A percentile compares a stretch with the other conserved stretches of the same genome.
Conservation (phyloP, 2,329 filamentous ascomycete species). For the Monilinia laxa region DNA sequence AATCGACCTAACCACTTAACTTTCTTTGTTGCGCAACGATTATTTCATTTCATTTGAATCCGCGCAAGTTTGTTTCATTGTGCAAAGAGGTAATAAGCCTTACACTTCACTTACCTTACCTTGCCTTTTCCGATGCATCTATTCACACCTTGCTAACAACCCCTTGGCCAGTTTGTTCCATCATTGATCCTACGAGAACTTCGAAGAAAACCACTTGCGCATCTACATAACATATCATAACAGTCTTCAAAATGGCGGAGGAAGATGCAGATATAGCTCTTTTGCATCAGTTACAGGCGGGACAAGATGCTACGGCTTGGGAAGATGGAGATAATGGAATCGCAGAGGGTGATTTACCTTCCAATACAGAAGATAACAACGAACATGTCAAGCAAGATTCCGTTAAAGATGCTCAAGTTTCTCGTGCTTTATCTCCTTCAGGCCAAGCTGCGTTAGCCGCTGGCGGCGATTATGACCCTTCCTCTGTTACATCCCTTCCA, state of each 20-base stretch:
- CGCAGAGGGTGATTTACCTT: constrained; percentile 38
- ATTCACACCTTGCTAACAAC: background rate
- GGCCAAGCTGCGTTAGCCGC: constrained; percentile 37
- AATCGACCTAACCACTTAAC: background rate
- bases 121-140: background rate
- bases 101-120: background rate
- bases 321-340: constrained; percentile 36
- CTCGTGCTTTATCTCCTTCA: constrained; percentile 42
- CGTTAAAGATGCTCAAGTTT: constrained; percentile 42
- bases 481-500: constrained; percentile 38
- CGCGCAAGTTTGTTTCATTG: constrained; percentile 8
- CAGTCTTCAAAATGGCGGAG: constrained; percentile 38
- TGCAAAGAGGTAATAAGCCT: background rate
- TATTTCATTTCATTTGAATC: background rate
- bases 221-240: constrained; percentile 14
- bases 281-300: constrained; percentile 41
- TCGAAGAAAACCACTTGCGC: background rate
- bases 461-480: constrained; percentile 40
- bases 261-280: constrained; percentile 43
- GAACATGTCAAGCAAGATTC: constrained; percentile 41
- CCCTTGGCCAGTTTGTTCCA: background rate
- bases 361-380: constrained; percentile 42
- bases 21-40: constrained; percentile 19
- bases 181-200: background rate
- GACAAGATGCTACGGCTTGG: constrained; percentile 39